Evolutionary conservation across 768 basidiomycete species (phyloP).

Genomic region (Clavulina sp.): DNA sequence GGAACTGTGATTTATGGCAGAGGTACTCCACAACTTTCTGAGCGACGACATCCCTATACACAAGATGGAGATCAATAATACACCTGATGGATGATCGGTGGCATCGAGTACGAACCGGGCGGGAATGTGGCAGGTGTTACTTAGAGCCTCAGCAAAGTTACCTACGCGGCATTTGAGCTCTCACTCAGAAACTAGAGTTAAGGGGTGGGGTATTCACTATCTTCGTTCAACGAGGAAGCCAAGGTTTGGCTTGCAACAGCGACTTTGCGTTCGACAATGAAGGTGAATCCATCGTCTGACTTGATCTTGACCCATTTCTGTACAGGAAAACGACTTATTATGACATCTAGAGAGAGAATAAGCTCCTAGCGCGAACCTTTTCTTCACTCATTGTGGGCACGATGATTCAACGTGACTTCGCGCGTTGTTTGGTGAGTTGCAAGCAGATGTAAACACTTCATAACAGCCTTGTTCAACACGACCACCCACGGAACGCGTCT

Average conservation of each 20-base stretch:
- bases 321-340: too few species aligned
- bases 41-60: constrained; percentile 38
- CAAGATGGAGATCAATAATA: background rate
- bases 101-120: background rate
- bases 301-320: constrained; percentile 66
- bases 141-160: constrained; percentile 7
- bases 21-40: constrained; percentile 87
- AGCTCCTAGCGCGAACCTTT: too few species aligned
- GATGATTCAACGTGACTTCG: too few species aligned
- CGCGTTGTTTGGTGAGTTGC: too few species aligned
- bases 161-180: background rate
- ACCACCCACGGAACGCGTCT: too few species aligned
- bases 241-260: constrained; percentile 68
- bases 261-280: constrained; percentile 56
- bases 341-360: too few species aligned
- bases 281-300: constrained; percentile 66
- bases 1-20: constrained; percentile 65
- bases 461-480: too few species aligned
- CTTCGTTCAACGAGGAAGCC: constrained; percentile 58
- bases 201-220: constrained; percentile 29
- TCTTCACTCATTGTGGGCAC: too few species aligned
- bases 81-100: background rate
- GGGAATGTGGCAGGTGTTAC: constrained; percentile 2
- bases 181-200: constrained; percentile 2
- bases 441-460: too few species aligned